Base-by-base conservation (phyloP, 176 grass and related monocot genomes). In the Carex pumila region DNA sequence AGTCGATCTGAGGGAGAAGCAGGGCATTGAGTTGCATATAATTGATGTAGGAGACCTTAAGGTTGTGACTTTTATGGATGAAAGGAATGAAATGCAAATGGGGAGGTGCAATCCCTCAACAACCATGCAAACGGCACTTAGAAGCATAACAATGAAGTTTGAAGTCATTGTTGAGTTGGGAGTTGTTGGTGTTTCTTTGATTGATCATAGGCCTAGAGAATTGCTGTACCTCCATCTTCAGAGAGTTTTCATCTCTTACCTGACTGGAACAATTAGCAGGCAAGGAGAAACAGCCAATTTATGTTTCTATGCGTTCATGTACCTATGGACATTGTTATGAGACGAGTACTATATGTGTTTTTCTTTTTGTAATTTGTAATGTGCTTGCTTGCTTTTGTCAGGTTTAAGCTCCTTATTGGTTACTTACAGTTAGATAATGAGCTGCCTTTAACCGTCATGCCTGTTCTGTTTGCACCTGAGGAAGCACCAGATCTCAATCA, bases 381-480 rank as follows among this genome's bases (percentile, higher is more conserved):
- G 14, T 85, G 12, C 10, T 70, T 15, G 6, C 67, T 18, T 45
- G 1, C 12, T 85, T 85, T 19, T 87, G 92, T 77, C 95, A 98
- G 92, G 93, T 91, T 98, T 90, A 98, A 98, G 75, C 87, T 98
- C 65, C 92, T 93, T 82, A 75, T 94, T 85, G 95, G 95, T 71
- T 76, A 90, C 39, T 80, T 98, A 70, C 95, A 98, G 87, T 86
- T 98, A 83, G 95, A 98, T 90, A 98, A 98, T 95, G 92, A 95
- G 78, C 85, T 98, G 62, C 95, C 95, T 86, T 62, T 98, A 55
- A 90, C 95, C 60, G 62, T 89, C 80, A 95, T 95, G 91, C 96
- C 96, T 92, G 96, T 98, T 98, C 52, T 88, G 87, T 89, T 98
- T 70, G 86, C 93, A 67, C 94, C 89, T 81, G 92, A 95, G 89